phyloP scores from a whole-genome alignment of 352 stramenopile species.

The Phytophthora podocarpi region DNA sequence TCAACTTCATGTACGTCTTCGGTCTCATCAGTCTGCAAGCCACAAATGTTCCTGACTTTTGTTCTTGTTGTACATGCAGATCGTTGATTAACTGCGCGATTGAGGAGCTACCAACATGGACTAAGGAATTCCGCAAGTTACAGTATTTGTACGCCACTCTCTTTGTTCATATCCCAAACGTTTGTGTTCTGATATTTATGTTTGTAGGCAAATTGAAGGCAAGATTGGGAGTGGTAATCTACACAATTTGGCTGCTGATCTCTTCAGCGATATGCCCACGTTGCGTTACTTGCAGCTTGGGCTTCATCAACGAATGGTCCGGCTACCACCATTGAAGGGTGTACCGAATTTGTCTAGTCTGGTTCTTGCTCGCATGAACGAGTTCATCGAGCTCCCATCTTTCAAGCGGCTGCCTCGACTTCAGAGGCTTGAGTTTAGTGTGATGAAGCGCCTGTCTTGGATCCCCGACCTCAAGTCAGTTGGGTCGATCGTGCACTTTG shows the following conservation, averaged over 20 bases:
- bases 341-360: slow-evolving; percentile 38
- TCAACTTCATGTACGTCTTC: slow-evolving; percentile 52
- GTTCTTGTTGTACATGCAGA: slow-evolving; percentile 12
- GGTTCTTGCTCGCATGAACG: slow-evolving; percentile 25
- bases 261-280: slow-evolving; percentile 41
- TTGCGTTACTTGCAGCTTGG: slow-evolving; percentile 47
- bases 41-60: too few relatives aligned
- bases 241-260: slow-evolving; percentile 15
- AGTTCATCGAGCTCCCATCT: slow-evolving; percentile 33
- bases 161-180: not conserved
- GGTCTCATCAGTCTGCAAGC: too few relatives aligned
- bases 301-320: slow-evolving; percentile 26
- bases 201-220: slow-evolving; percentile 52
- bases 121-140: slow-evolving; percentile 36
- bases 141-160: slow-evolving; percentile 48
- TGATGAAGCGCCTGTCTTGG: slow-evolving; percentile 12
- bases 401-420: slow-evolving; percentile 22
- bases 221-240: slow-evolving; percentile 31
- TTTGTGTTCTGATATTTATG: not conserved
- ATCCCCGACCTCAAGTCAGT: slow-evolving; percentile 32
- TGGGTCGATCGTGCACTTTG: slow-evolving; percentile 25
- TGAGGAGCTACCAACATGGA: slow-evolving; percentile 36
- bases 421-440: slow-evolving; percentile 33
- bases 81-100: slow-evolving; percentile 38
- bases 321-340: slow-evolving; percentile 36